Base-by-base conservation (phyloP, 495 filamentous ascomycete species). In the Penicillium ucsense region DNA sequence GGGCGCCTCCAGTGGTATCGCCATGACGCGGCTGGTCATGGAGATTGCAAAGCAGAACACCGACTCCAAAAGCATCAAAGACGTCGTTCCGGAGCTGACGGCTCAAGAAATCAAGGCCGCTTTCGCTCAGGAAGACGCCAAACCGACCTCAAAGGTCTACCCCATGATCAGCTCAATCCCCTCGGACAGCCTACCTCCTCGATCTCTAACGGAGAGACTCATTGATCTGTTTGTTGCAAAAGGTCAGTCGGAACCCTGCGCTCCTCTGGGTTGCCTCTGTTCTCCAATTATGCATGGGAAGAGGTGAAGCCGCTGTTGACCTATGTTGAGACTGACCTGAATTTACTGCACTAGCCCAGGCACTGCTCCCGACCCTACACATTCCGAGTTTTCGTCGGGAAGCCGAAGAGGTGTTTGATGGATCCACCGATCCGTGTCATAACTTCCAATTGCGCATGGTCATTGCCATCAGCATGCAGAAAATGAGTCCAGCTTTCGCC, bases 21-120 rank as follows among this genome's bases (percentile, higher is more conserved):
- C 87, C 51, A 91, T 97, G 68, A 91, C 89, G 11, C 80, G 90
- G 33, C 69, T 96, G 55, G 85, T 97, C 30, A 94, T 97, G 82
- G 89, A 95, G 60, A 80, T 94, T 56, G 90, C 90, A 39, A 97
- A 91, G 58, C 82, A 85, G 49, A 88, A 86, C 51, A 89, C 85
- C 31, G 83, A 87, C 48, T 80, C 85, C 3, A 86, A 85, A 62
- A 85, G 80, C 49, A 94, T 95, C 66, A 83, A 85, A 45, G 88
- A 94, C 56, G 79, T 96, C 30, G 80, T 92, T n/a, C 83, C 88
- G 4, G 82, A 85, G 48, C 72, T 84, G 35, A 72, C 70, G 30
- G 78, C 76, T 36, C 70, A 73, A 52, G 70, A 75, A 49, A 80
- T 82, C 50, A 78, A 78, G 47, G 75, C 73, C 0, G 68, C 70